Conservation (phyloP, 805 yeast species). For the Blastobotrys chiropterorum region DNA sequence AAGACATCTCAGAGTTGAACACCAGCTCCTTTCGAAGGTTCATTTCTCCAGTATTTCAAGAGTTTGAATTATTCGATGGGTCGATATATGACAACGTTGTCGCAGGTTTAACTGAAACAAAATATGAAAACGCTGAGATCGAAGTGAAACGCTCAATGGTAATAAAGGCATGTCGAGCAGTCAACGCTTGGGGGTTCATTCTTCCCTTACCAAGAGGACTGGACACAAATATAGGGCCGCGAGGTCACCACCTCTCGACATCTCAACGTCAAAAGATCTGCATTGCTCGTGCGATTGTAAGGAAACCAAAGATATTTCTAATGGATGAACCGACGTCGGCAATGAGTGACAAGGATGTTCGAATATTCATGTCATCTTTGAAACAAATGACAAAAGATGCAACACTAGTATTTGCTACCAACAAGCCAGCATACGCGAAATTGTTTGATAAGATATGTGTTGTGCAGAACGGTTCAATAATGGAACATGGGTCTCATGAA, state of each 20-base stretch:
- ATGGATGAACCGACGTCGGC: conserved; percentile 70
- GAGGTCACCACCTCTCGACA: conserved; percentile 59
- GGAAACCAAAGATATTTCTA: conserved; percentile 56
- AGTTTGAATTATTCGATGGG: conserved; percentile 52
- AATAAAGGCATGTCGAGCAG: conserved; percentile 42
- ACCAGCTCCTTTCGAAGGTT: conserved; percentile 43
- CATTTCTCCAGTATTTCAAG: conserved; percentile 59
- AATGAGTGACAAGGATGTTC: conserved; percentile 63
- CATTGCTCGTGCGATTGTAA: conserved; percentile 66
- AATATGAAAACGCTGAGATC: conserved; percentile 36
- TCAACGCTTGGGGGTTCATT: conserved; percentile 54
- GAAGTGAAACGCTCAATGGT: conserved; percentile 16
- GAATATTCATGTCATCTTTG: conserved; percentile 67
- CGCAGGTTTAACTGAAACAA: conserved; percentile 37
- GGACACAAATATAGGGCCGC: conserved; percentile 49
- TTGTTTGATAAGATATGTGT: conserved; percentile 58
- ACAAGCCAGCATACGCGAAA: conserved; percentile 64
- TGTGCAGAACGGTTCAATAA: conserved; percentile 53
- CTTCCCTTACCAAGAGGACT: conserved; percentile 53
- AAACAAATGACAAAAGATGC: conserved; percentile 61
- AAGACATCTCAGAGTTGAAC: conserved; percentile 42
- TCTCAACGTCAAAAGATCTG: conserved; percentile 77
- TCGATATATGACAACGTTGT: conserved; percentile 49
- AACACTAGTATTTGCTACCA: conserved; percentile 82
- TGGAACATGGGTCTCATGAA: conserved; percentile 52